These are phyloP conservation scores for Tylopilus rubrobrunneus DNA, from an alignment of 768 basidiomycete species.

Conservation along the genomic window DNA sequence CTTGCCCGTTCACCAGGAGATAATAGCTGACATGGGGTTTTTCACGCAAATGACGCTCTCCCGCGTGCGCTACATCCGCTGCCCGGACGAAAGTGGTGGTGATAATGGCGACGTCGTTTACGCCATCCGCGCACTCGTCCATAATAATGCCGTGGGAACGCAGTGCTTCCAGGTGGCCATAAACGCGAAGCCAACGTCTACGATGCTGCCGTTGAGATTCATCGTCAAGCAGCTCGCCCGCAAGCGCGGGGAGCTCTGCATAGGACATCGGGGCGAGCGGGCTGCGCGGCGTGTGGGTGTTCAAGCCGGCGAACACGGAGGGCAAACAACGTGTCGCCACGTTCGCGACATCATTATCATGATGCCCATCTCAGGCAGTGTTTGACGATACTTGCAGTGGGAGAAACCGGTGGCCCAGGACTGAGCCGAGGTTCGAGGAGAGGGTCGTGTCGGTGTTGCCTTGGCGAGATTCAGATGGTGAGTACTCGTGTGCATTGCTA, in stretches of 20 bases:
- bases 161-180: slow-evolving; percentile 37
- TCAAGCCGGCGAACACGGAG: not conserved
- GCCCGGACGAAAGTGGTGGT: slow-evolving; percentile 31
- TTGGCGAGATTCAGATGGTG: not conserved
- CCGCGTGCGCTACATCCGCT: slow-evolving; percentile 29
- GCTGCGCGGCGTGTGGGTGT: not conserved
- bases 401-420: not conserved
- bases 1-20: slow-evolving; percentile 11
- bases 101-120: slow-evolving; percentile 22
- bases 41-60: slow-evolving; percentile 33
- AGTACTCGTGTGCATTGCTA: not conserved
- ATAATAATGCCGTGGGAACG: slow-evolving; percentile 37
- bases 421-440: not conserved
- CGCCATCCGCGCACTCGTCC: slow-evolving; percentile 36
- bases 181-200: not conserved
- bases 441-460: not conserved
- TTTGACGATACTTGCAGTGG: not conserved
- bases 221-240: not conserved
- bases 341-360: not conserved
- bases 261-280: not conserved
- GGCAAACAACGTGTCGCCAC: not conserved
- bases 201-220: too few relatives aligned
- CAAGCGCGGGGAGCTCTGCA: not conserved
- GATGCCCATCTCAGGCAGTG: not conserved
- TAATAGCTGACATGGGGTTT: slow-evolving; percentile 28